Evolutionary conservation across 2,329 filamentous ascomycete species (phyloP), one percentile per base, ranked within the genome.

Genomic region (Trichoderma sp.): DNA sequence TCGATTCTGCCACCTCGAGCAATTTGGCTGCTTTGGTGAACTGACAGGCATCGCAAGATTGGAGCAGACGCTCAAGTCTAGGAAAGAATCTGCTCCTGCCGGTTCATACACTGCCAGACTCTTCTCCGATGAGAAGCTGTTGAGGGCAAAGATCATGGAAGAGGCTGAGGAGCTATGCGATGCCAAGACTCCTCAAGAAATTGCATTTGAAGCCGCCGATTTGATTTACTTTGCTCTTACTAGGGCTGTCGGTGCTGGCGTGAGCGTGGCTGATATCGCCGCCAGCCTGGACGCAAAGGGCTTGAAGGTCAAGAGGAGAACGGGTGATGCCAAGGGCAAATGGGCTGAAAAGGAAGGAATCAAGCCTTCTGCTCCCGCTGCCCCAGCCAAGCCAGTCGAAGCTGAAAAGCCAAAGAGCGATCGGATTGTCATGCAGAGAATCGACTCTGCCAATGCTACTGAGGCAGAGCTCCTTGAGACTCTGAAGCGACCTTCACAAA

Each of bases 131-230:
- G 88, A 92, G 73, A 94, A 96, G 78, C 86, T 99, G 66, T 81
- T 97, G 64, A 87, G 92, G 52, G 95, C 95, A 3, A 99, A 99
- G 84, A 97, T 99, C 67, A 96, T 98, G 89, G 95, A 99, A 79
- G 95, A 99, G 79, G 95, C 95, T 0, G 92, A 96, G 75, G 95
- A 99, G 81, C 85, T 99, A 50, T 97, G 94, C 76, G 89, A 95
- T 71, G 94, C 95, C 17, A 89, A 89, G 72, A 90, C 89, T 0
- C 91, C 92, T 69, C 86, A 94, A 70, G 92, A 98, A 15, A 87
- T 97, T 70, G 93, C 95, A 2, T 97, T 97, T 71, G 95, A 99
- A 79, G 93, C 95, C 9, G 95, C 95, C 0, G 95, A 99, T 76
- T 82, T 99, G 67, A 89, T 99, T 64, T 99, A 98, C 82, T 99